A percentile compares a stretch with the other conserved stretches of the same genome.
Evolutionary conservation across 345 rosid genomes (phyloP).

Genomic region (Salix dunnii): DNA sequence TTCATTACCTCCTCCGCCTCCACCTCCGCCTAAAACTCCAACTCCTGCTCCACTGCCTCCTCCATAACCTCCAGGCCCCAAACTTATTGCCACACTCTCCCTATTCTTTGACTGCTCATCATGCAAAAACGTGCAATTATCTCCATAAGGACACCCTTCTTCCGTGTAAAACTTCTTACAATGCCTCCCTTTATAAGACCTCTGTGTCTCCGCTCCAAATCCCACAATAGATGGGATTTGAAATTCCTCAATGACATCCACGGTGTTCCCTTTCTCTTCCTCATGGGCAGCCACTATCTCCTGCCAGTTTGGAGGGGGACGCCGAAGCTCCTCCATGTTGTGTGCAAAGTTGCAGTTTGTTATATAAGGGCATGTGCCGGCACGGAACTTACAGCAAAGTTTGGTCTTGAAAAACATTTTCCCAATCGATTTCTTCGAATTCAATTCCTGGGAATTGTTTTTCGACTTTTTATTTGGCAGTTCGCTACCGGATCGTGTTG

Average conservation of each 20-base stretch:
- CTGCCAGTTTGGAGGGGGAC: constrained; percentile 74
- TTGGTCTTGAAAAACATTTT: constrained; percentile 84
- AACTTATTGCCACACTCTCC: constrained; percentile 91
- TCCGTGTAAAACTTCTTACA: constrained; percentile 95
- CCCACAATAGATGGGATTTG: constrained; percentile 71
- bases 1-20: constrained; percentile 28
- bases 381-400: constrained; percentile 69
- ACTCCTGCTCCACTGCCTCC: constrained; percentile 40
- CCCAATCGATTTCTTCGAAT: constrained; percentile 62
- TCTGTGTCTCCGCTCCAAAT: constrained; percentile 48
- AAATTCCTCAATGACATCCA: constrained; percentile 63
- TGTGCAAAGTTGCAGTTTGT: constrained; percentile 86
- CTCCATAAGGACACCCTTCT: constrained; percentile 97
- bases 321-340: constrained; percentile 82
- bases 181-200: constrained; percentile 82
- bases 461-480: constrained; percentile 61
- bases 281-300: constrained; percentile 69
- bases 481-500: constrained; percentile 45
- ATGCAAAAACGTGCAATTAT: constrained; percentile 79
- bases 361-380: constrained; percentile 70
- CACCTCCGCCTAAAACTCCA: constrained; percentile 10
- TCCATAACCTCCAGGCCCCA: constrained; percentile 87
- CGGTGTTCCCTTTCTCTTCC: constrained; percentile 40
- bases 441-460: constrained; percentile 42
- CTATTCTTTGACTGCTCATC: constrained; percentile 91